These are phyloP conservation scores for Daedaleopsis sinensis DNA, from an alignment of 768 basidiomycete species.

Conservation along the genomic window DNA sequence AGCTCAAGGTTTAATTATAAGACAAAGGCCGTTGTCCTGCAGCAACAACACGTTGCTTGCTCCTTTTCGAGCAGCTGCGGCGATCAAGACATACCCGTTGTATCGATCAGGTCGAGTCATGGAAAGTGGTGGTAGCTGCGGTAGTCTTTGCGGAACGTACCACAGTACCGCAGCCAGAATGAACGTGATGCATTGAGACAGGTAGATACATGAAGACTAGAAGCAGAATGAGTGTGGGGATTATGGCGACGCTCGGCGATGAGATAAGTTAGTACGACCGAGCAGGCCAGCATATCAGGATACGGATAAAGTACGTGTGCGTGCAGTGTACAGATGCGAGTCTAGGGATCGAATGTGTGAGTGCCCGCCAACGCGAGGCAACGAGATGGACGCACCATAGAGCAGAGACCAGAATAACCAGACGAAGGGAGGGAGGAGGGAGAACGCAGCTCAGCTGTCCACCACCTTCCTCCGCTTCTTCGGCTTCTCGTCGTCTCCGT, in stretches of 20 bases:
- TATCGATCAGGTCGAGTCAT: not conserved
- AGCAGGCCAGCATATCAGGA: not conserved
- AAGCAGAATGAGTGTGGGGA: constrained; percentile 4
- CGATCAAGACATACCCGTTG: no score
- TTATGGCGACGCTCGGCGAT: not conserved
- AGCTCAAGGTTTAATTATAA: not conserved
- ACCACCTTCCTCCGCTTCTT: constrained; percentile 31
- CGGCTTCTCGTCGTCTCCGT: constrained; percentile 27
- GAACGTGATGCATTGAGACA: not conserved
- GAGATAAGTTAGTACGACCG: constrained; percentile 4
- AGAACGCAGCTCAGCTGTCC: not conserved
- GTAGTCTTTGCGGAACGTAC: not conserved
- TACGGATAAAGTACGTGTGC: constrained; percentile 9
- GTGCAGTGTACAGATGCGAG: not conserved
- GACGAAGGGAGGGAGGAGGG: not conserved
- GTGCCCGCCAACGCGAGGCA: not conserved
- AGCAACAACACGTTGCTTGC: not conserved
- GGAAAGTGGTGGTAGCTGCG: not conserved
- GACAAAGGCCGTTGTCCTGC: not conserved
- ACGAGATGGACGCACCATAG: not conserved
- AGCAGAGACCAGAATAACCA: not conserved
- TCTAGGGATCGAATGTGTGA: not conserved
- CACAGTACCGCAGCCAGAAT: not conserved
- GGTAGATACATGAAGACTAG: not conserved
- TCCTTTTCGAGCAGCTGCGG: no score